Percentiles rank a stretch among this genome's conserved stretches.
phyloP scores from a whole-genome alignment of 345 rosid species.

The Camelina neglecta region DNA sequence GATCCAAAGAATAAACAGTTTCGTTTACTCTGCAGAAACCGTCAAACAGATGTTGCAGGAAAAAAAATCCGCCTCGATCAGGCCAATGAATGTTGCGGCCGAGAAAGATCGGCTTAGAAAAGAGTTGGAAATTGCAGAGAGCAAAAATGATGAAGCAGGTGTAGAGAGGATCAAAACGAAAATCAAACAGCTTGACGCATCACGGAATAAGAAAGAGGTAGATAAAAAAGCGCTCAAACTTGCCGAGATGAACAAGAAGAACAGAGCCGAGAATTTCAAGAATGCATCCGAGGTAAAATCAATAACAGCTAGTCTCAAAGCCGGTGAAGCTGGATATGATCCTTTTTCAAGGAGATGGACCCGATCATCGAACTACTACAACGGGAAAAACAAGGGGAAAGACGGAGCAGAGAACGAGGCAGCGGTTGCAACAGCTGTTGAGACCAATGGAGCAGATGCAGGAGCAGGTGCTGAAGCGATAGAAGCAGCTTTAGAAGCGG shows the following conservation, averaged over 20 bases:
- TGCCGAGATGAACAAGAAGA: constrained; percentile 96
- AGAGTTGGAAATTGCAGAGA: constrained; percentile 76
- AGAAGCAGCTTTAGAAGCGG: constrained; percentile 86
- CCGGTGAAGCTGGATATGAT: constrained; percentile 98
- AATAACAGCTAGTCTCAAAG: constrained; percentile 64
- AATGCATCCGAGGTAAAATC: constrained; percentile 86
- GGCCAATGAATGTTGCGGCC: constrained; percentile 94
- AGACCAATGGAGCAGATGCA: constrained; percentile 39
- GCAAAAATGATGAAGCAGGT: constrained; percentile 75
- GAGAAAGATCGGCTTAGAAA: constrained; percentile 94
- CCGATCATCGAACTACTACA: constrained; percentile 86
- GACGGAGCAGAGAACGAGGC: constrained; percentile 44
- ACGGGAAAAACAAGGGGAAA: constrained; percentile 52
- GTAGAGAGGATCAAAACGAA: constrained; percentile 76
- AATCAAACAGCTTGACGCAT: constrained; percentile 80
- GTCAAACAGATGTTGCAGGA: constrained; percentile 99
- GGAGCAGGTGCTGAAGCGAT: constrained; percentile 50
- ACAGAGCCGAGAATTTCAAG: constrained; percentile 92
- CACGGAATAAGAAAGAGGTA: constrained; percentile 62
- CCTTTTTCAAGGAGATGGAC: constrained; percentile 99
- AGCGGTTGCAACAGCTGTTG: constrained; percentile 34
- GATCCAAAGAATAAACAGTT: constrained; percentile 66
- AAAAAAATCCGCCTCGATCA: constrained; percentile 80
- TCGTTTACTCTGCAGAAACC: constrained; percentile 89
- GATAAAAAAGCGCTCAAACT: constrained; percentile 81